Percentiles rank a stretch among this genome's conserved stretches.
These are phyloP conservation scores for Cladochytrium replicatum DNA, from an alignment of 192 early-diverging fungal genomes.

Conservation along the genomic window DNA sequence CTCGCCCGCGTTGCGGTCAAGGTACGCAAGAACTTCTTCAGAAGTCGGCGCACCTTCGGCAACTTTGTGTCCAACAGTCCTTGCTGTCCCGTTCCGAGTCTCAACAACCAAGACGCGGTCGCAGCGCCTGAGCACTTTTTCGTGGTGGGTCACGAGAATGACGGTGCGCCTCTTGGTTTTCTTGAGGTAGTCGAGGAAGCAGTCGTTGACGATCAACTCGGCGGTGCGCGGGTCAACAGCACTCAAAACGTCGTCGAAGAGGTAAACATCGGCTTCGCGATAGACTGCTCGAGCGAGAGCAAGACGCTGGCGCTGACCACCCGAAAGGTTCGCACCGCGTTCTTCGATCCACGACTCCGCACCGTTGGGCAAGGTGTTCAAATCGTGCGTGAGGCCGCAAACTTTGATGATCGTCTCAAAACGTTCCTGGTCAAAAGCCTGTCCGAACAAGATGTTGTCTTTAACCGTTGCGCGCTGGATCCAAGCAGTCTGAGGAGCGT, in stretches of 20 bases:
- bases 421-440: slow-evolving; percentile 12
- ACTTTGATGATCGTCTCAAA: slow-evolving; percentile 26
- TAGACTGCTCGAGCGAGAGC: slow-evolving; percentile 38
- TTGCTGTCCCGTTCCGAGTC: no score
- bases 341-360: slow-evolving; percentile 39
- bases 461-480: slow-evolving; percentile 25
- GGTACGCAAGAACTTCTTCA: no score
- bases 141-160: slow-evolving; percentile 14
- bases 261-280: slow-evolving; percentile 28
- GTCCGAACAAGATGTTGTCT: slow-evolving; percentile 40
- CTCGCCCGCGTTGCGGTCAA: no score
- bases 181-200: no score
- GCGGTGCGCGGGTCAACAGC: slow-evolving; percentile 29
- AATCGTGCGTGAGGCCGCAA: slow-evolving; percentile 31
- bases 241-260: slow-evolving; percentile 37
- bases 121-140: no score
- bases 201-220: no score
- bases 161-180: no score
- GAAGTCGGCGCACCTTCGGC: no score
- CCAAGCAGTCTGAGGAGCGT: slow-evolving; percentile 33
- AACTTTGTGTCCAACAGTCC: no score
- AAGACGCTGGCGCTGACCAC: slow-evolving; percentile 38
- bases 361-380: slow-evolving; percentile 17
- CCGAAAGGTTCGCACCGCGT: slow-evolving; percentile 40
- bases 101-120: no score